Evolutionary conservation across 148 eudicot species (phyloP).

Genomic region (Simmondsia chinensis): DNA sequence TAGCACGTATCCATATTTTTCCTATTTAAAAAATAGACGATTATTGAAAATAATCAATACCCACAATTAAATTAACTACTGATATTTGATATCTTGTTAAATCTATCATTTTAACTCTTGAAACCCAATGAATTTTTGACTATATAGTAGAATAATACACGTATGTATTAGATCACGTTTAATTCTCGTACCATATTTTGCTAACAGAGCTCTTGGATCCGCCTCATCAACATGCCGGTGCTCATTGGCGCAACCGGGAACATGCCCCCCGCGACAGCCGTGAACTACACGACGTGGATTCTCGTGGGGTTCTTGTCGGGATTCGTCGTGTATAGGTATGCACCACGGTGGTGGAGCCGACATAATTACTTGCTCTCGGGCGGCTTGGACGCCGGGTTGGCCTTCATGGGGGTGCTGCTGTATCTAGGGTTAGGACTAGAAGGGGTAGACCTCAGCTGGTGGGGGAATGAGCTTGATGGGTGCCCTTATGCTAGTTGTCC

Average conservation of each 20-base stretch:
- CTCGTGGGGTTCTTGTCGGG: constrained; percentile 78
- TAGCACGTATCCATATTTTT: no score
- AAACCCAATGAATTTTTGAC: no score
- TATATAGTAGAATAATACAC: no score
- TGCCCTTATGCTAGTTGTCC: constrained; percentile 87
- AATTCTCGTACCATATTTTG: no score
- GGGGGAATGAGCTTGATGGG: constrained; percentile 94
- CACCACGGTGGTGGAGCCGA: constrained; percentile 73
- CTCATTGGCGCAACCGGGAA: constrained; percentile 61
- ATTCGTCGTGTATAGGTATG: constrained; percentile 61
- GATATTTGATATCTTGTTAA: no score
- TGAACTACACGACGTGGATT: constrained; percentile 86
- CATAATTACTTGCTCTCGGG: constrained; percentile 87
- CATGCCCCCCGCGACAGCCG: constrained; percentile 97
- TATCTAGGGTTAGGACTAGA: constrained; percentile 79
- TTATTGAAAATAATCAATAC: no score
- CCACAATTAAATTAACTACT: no score
- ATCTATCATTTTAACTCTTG: no score
- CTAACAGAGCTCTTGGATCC: no score
- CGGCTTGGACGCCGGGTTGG: constrained; percentile 87
- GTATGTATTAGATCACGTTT: no score
- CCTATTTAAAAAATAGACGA: no score
- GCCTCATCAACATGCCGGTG: constrained; percentile 86
- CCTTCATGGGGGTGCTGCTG: constrained; percentile 89
- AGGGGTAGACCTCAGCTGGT: constrained; percentile 59